Base-by-base conservation (phyloP, 2,329 filamentous ascomycete genomes). In the Elsinoe necatrix region DNA sequence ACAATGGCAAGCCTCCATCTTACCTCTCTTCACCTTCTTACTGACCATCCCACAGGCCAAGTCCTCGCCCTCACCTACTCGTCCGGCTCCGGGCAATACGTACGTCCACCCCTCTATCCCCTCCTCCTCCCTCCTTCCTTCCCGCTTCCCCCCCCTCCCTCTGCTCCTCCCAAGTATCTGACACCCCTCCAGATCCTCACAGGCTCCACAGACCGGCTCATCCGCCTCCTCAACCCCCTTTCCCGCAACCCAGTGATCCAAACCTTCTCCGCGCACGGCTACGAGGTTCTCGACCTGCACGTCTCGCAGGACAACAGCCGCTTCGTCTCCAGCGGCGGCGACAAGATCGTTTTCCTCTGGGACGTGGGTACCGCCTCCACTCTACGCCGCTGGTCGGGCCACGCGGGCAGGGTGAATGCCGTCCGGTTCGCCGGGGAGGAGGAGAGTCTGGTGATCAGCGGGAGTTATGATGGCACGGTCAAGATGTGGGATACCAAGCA, bases 341-440 rank as follows among this genome's bases (percentile, higher is more conserved):
- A 98, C 74, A 87, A 92, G 64, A 79, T 81, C 60, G 89, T 95
- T 0, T 96, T 96, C 68, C 78, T 96, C 4, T 97, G 93, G 93
- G 93, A 98, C 71, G 93, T 97, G 0, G 78, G 85, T 47, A 86
- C 84, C 2, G 89, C 87, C 16, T 78, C 81, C 63, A 95, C 92
- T 3, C 74, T 87, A 23, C 80, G 88, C 20, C 80, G 93, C 25
- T 93, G 92, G 71, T 77, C 78, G 16, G 79, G 80, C 20, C 79
- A 78, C 58, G 62, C 78, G 39, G 86, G 85, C 0, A 77, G 90
- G 29, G 79, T 97, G 56, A 95, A 96, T 68, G 80, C 82, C 45
- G 87, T 92, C 3, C 76, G 80, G 1, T 95, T 95, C 68, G 89
- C 82, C 0, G 91, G 90, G 11, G 83, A 85, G 1, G 86, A 75